A percentile compares a stretch with the other conserved stretches of the same genome.
phyloP scores from a whole-genome alignment of 177 flowering plant species.

The Vitis hybrid region DNA sequence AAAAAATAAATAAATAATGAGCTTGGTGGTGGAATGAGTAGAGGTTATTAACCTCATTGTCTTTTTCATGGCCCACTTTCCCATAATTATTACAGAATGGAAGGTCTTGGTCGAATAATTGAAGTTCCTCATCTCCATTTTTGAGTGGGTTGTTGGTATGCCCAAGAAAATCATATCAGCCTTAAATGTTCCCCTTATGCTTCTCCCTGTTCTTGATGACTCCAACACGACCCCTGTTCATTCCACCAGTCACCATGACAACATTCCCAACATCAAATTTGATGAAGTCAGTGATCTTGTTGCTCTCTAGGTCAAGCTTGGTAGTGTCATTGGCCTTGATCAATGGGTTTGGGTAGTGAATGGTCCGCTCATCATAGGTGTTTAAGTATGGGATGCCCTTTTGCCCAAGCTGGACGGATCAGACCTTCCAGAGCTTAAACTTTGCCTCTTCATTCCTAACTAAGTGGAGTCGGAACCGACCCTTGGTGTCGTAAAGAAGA shows the following conservation, averaged over 20 bases:
- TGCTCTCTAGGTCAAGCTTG: constrained; percentile 32
- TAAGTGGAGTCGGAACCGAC: constrained; percentile 40
- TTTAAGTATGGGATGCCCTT: constrained; percentile 42
- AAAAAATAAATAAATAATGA: no score
- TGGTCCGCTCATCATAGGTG: constrained; percentile 41
- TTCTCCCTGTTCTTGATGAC: constrained; percentile 37
- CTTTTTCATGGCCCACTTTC: no score
- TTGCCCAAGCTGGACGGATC: constrained; percentile 32
- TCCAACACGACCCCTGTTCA: constrained; percentile 38
- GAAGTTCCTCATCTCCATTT: no score
- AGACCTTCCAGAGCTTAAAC: constrained; percentile 42
- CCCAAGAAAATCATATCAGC: no score
- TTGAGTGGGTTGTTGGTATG: no score
- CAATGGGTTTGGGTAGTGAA: constrained; percentile 39
- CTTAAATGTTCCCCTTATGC: constrained; percentile 35
- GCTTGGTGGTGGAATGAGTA: no score
- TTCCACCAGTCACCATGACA: constrained; percentile 42
- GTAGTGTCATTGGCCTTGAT: constrained; percentile 40
- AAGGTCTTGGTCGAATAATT: no score
- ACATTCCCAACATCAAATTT: constrained; percentile 41
- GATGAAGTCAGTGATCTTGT: constrained; percentile 36
- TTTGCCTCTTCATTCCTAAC: constrained; percentile 38
- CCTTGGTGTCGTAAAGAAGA: constrained; percentile 39
- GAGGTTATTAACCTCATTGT: no score
- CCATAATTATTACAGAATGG: no score